Conservation (phyloP, 2,329 filamentous ascomycete genomes). For the Talaromyces sp. region DNA sequence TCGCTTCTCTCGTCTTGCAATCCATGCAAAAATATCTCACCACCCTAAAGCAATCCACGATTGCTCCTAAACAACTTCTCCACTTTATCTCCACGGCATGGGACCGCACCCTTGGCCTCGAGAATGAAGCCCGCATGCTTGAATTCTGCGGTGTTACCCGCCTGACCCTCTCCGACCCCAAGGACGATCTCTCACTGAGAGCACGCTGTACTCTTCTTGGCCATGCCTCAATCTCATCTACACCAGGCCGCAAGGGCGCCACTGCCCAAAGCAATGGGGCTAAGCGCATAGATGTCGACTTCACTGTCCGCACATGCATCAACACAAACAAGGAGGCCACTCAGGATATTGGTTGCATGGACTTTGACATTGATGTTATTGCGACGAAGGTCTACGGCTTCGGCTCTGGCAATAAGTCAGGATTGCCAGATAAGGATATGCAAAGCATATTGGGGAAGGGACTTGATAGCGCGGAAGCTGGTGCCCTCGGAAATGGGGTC, state of each 20-base stretch:
- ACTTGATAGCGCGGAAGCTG: conserved; percentile 20
- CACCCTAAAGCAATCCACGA: conserved; percentile 38
- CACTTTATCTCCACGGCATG: conserved; percentile 47
- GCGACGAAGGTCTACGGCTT: conserved; percentile 48
- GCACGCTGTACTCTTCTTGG: conserved; percentile 45
- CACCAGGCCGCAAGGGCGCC: conserved; percentile 12
- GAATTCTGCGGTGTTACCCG: conserved; percentile 50
- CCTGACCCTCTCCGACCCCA: conserved; percentile 33
- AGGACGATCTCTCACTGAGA: conserved; percentile 32
- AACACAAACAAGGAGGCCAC: conserved; percentile 14
- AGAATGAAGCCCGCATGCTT: conserved; percentile 49
- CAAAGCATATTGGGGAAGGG: conserved; percentile 36
- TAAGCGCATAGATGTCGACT: conserved; percentile 44
- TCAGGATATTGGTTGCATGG: conserved; percentile 30
- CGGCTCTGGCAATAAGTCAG: conserved; percentile 27
- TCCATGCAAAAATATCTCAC: conserved; percentile 43
- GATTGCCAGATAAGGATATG: conserved; percentile 41
- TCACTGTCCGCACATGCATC: conserved; percentile 38
- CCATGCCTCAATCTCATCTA: conserved; percentile 14
- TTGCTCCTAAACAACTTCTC: conserved; percentile 43
- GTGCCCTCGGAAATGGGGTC: conserved; percentile 38
- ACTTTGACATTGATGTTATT: conserved; percentile 42
- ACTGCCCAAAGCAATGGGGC: conserved; percentile 14
- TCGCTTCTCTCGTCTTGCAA: conserved; percentile 46
- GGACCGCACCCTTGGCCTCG: conserved; percentile 42